Evolutionary conservation across 768 basidiomycete species (phyloP), one percentile per base, ranked within the genome.

Genomic region (Trametes elegans): DNA sequence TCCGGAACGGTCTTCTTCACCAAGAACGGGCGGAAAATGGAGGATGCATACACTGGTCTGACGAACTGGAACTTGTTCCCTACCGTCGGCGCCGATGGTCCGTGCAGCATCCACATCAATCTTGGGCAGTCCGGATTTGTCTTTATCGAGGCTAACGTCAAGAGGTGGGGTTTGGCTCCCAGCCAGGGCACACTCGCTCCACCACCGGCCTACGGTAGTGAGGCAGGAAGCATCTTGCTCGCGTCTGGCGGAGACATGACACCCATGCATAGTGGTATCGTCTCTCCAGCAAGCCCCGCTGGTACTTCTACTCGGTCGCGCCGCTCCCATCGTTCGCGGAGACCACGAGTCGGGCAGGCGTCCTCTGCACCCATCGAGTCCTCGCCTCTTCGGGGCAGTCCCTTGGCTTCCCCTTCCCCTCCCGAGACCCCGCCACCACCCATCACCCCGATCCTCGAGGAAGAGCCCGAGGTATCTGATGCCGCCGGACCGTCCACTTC

Each of bases 1-100:
- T 92, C 90, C 3, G 97, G 97, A 26, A 95, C 93, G 0, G 93
- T 99, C n/a, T 99, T 99, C 75, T 99, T 91, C 78, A 98, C 97
- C 34, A 88, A 95, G 55, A 99, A 99, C 64, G 97, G 97, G 28
- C 85, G 94, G 57, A 97, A 94, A 74, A 84, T 93, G 70, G 96
- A 98, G 63, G 97, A 99, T 69, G 95, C 93, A 7, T 99, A 92
- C 64, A 76, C 92, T 51, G 96, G 94, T 32, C 77, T 99, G 54
- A 90, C 83, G 65, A 79, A 83, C 49, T 90, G 88, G 80, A 98
- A 98, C 66, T 81, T 99, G 16, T 99, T 99, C 79, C 97, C 97
- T 51, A 94, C 93, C 44, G 85, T 99, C 50, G 97, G 96, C 41
- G 94, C 96, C 16, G 92, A 96, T 66, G 95, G 96, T 0, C 91